A percentile compares a stretch with the other conserved stretches of the same genome.
Evolutionary conservation across 192 early-diverging fungal genomes (phyloP).

Genomic region (Mortierella alpina): DNA sequence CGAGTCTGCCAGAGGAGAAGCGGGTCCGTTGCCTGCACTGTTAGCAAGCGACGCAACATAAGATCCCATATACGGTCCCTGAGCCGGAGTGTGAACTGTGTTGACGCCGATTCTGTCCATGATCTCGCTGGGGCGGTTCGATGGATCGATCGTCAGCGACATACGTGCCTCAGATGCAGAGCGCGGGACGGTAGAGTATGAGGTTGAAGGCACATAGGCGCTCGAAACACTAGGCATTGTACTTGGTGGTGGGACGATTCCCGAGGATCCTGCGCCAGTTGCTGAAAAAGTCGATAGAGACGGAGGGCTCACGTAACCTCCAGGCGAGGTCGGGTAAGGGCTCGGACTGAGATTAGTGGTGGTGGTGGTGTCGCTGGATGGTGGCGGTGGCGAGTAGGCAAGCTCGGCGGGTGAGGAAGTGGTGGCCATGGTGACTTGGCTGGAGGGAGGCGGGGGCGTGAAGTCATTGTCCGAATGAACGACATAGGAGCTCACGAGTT

Average conservation of each 20-base stretch:
- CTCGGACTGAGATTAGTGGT: not conserved
- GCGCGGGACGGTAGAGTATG: not conserved
- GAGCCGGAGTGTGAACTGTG: slow-evolving; percentile 16
- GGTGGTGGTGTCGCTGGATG: not conserved
- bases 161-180: slow-evolving; percentile 19
- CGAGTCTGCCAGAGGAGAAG: not conserved
- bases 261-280: not conserved
- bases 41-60: not conserved
- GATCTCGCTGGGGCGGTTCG: slow-evolving; percentile 32
- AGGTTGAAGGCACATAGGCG: not conserved
- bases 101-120: slow-evolving; percentile 34
- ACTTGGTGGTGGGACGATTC: not conserved
- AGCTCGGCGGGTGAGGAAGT: too few species aligned
- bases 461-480: not conserved
- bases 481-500: slow-evolving; percentile 1
- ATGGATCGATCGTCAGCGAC: slow-evolving; percentile 32
- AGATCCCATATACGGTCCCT: slow-evolving; percentile 6
- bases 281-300: not conserved
- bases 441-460: not conserved
- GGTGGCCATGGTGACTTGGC: not conserved
- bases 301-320: not conserved
- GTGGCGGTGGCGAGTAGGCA: too few species aligned
- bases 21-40: not conserved
- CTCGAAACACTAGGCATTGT: not conserved
- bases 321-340: not conserved